Base-by-base conservation (phyloP, 495 filamentous ascomycete genomes). In the Penicillium cinerascens region DNA sequence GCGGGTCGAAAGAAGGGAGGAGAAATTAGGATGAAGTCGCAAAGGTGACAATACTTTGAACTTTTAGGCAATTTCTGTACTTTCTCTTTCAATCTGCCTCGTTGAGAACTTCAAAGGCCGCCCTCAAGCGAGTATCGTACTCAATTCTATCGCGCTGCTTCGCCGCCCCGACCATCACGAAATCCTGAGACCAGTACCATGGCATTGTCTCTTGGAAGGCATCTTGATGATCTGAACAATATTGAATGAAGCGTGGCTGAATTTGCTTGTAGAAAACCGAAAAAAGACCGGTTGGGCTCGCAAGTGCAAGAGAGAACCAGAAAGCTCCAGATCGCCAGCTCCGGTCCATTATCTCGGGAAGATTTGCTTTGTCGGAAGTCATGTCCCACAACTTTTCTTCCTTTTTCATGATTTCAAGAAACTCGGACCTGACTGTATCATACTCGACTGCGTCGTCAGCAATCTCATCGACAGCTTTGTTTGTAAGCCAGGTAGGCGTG, bases 401-500 rank as follows among this genome's bases (percentile, higher is more conserved):
- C 2, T n/a, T 36, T 36, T 11, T n/a, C 33, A 36, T 36, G 33
- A 36, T 36, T 11, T 47, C 37, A n/a, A 47, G 29, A 25, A 53
- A 53, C 21, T 53, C 44, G n/a, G 22, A 18, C 21, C 45, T 43
- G 33, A 47, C 29, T 3, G n/a, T 23, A 3, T 49, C 47, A 47
- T 66, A 66, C 8, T 53, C 59, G 18, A 51, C 51, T 6, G 25
- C 4, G 13, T 38, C 36, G 42, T 36, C 33, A n/a, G 10, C 26
- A 33, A 71, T 58, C 27, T 36, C 8, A 55, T 67, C 65, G 16
- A 69, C 55, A 45, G 50, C 44, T 22, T 58, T 21, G 37, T 58
- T 61, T 11, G 66, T 62, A 27, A 75, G 52, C 71, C 68, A 74
- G 33, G 60, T 55, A 16, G 65, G 65, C 46, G 68, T 60, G 35